Evolutionary conservation across 129 eudicot species (phyloP).

Genomic region (Tanacetum coccineum): DNA sequence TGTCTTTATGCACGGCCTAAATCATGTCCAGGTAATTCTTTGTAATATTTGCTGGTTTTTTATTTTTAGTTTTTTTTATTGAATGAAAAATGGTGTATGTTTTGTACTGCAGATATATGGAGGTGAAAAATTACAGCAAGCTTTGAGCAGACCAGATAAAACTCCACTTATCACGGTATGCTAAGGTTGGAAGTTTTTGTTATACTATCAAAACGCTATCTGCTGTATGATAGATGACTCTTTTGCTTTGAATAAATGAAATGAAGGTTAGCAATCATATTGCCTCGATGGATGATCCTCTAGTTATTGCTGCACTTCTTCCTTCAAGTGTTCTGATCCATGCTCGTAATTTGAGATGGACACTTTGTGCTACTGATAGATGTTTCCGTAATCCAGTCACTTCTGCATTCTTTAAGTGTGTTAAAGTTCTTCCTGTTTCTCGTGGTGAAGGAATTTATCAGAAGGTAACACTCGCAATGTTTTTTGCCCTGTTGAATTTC

Average conservation of each 20-base stretch:
- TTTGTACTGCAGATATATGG: conserved; percentile 55
- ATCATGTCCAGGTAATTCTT: conserved; percentile 60
- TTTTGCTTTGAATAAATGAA: not conserved
- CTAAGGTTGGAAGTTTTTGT: not conserved
- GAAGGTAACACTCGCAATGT: conserved; percentile 39
- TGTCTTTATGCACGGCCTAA: conserved; percentile 87
- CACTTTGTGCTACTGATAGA: conserved; percentile 84
- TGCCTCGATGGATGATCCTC: conserved; percentile 79
- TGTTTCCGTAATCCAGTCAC: conserved; percentile 71
- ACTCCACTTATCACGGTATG: conserved; percentile 66
- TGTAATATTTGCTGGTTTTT: not conserved
- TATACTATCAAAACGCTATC: not conserved
- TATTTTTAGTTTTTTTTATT: not conserved
- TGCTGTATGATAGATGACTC: not conserved
- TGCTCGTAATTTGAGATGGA: conserved; percentile 78
- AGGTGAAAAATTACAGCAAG: conserved; percentile 61
- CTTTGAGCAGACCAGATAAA: conserved; percentile 50
- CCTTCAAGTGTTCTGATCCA: conserved; percentile 71
- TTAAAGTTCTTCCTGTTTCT: conserved; percentile 80
- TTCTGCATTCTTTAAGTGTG: conserved; percentile 73
- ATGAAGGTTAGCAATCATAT: conserved; percentile 82
- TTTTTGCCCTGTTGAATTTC: conserved; percentile 1
- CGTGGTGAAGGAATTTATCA: conserved; percentile 91
- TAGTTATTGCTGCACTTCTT: conserved; percentile 71
- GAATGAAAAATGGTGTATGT: not conserved